These are phyloP conservation scores for Ogataea saltuana DNA, from an alignment of 805 yeast genomes.

Conservation along the genomic window DNA sequence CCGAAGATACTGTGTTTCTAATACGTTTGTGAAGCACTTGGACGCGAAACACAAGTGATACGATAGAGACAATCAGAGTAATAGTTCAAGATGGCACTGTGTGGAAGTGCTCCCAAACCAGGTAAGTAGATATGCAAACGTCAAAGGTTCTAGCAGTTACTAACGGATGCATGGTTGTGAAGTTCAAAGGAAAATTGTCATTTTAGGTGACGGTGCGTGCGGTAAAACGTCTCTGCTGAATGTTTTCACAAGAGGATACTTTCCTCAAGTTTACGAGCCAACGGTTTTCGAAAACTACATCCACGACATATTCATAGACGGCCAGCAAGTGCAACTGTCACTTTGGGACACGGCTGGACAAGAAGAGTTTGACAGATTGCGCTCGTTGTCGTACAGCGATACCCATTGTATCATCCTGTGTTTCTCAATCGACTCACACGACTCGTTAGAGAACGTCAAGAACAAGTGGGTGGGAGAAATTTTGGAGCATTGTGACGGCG, in stretches of 20 bases:
- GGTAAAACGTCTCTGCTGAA: slow-evolving; percentile 94
- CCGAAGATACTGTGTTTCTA: neutral
- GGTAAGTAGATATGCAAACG: slow-evolving; percentile 25
- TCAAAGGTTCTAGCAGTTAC: neutral
- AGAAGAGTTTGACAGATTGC: slow-evolving; percentile 93
- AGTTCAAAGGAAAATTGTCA: slow-evolving; percentile 90
- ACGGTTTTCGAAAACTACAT: slow-evolving; percentile 97
- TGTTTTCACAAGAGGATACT: slow-evolving; percentile 95
- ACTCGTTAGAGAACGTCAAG: slow-evolving; percentile 92
- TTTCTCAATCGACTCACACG: slow-evolving; percentile 90
- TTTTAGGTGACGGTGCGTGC: slow-evolving; percentile 97
- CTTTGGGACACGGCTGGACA: slow-evolving; percentile 99
- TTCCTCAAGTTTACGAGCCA: slow-evolving; percentile 98
- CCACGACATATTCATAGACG: slow-evolving; percentile 94
- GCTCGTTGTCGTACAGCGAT: slow-evolving; percentile 90
- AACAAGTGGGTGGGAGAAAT: slow-evolving; percentile 97
- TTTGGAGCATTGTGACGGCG: slow-evolving; percentile 96
- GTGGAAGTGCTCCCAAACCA: slow-evolving; percentile 47
- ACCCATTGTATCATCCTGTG: slow-evolving; percentile 97
- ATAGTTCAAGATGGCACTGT: slow-evolving; percentile 39
- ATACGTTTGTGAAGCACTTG: neutral
- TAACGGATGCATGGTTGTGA: slow-evolving; percentile 13
- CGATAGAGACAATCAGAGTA: neutral
- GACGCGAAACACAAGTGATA: slow-evolving; percentile 7
- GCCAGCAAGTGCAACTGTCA: slow-evolving; percentile 86